Conservation (phyloP, 2,329 filamentous ascomycete genomes). For the Stromatinia cepivora region DNA sequence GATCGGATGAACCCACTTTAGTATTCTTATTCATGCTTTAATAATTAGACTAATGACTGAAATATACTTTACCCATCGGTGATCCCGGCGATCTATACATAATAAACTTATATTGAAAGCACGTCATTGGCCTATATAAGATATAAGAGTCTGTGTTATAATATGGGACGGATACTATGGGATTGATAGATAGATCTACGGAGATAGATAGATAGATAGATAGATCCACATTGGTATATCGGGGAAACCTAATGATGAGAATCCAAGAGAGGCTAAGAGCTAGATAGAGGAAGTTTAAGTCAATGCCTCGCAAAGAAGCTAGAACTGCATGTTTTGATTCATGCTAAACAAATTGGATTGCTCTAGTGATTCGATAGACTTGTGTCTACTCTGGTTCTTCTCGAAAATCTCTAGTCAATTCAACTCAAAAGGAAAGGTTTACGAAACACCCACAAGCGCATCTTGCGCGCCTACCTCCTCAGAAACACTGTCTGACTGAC, state of each 20-base stretch:
- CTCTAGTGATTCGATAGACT: constrained; percentile 7
- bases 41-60: neutral
- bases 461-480: neutral
- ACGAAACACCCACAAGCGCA: neutral
- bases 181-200: neutral
- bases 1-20: constrained; percentile 16
- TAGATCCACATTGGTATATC: neutral
- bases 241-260: neutral
- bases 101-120: neutral
- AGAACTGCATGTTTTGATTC: constrained; percentile 16
- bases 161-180: constrained; percentile 9
- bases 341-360: constrained; percentile 5
- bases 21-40: constrained; percentile 9
- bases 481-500: neutral
- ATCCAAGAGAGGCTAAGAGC: neutral
- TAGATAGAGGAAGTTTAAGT: neutral
- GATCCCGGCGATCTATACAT: neutral
- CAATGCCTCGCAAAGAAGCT: neutral
- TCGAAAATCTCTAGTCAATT: neutral
- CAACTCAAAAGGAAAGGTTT: neutral
- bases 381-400: neutral
- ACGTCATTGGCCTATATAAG: constrained; percentile 9
- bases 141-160: neutral
- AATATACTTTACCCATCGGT: neutral
- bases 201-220: neutral